These are phyloP conservation scores for Mercurialis annua DNA, from an alignment of 345 rosid genomes.

Conservation along the genomic window DNA sequence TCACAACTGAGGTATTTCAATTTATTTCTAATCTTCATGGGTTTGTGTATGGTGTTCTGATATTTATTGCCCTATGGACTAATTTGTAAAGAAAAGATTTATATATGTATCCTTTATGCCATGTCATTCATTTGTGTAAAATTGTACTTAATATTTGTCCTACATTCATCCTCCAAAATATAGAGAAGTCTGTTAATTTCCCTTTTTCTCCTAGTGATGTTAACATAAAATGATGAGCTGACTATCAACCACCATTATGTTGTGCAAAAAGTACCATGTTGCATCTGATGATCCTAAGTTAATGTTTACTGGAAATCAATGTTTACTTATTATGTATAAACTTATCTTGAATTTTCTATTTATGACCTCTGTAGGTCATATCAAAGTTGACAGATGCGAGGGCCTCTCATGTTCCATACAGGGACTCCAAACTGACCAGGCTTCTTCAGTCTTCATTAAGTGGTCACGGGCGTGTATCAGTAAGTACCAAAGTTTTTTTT, in stretches of 20 bases:
- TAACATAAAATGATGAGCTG: not conserved
- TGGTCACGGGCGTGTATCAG: constrained; percentile 99
- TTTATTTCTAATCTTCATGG: not conserved
- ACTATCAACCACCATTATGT: no score
- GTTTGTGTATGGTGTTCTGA: not conserved
- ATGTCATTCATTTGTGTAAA: not conserved
- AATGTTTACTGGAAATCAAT: not conserved
- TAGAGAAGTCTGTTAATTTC: not conserved
- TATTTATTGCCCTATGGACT: not conserved
- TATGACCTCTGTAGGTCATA: constrained; percentile 61
- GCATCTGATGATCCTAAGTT: not conserved
- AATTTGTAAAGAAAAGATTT: not conserved
- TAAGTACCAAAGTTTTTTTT: constrained; percentile 38
- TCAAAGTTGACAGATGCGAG: constrained; percentile 92
- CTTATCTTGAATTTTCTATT: constrained; percentile 13
- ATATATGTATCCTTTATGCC: not conserved
- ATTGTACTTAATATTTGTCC: not conserved
- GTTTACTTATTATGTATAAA: not conserved
- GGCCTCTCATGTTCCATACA: constrained; percentile 89
- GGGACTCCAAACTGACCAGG: constrained; percentile 98
- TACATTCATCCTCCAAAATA: not conserved
- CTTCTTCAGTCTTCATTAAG: constrained; percentile 95
- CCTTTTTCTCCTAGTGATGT: not conserved
- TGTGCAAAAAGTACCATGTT: not conserved
- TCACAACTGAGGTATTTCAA: not conserved